Base-by-base conservation (phyloP, 148 eudicot species). In the Diospyros kaki region DNA sequence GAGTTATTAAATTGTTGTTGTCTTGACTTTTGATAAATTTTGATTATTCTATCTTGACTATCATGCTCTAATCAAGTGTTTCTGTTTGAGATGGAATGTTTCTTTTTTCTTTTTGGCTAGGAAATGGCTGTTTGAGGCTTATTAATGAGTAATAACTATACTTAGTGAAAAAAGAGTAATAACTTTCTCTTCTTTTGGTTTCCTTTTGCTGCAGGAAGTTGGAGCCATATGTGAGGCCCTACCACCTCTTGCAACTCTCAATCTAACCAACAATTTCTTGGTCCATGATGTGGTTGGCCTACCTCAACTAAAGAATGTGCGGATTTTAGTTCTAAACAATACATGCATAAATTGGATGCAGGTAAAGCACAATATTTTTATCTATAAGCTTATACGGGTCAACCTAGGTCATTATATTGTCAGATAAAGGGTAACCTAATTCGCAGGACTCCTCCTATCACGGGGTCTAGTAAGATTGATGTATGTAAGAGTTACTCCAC, bases 291-390 rank as follows among this genome's bases (percentile, higher is more conserved):
- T 90, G 73, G 66, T 69, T 41, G 77, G 79, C 59, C 64, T 89
- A 65, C 87, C 87, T 41, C 78, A 66, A 54, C 79, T 95, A 76
- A 83, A 66, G 52, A 92, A 81, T 75, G 89, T 95, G 64, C 83
- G 84, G 18, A 73, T 95, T 79, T 73, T 95, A 78, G 98, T 95
- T 78, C 73, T 95, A 74, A 95, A 90, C 85, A 81, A 78, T 76
- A 90, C 96, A 50, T 89, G 96, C 48, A 77, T 95, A 68, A 87
- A 74, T 73, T 95, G 96, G 98, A 71, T 73, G 66, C 98, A 95
- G 92, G 98, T 93, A 74, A 46, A 73, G 71, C 15, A 72, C 76
- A 62, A 58, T 38, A 45, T 56, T 71, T 11, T 71, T 67, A 13
- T 44, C 58, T 53, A 3, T 45, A 45, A 41, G 51, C n/a, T 15